A percentile compares a stretch with the other conserved stretches of the same genome.
Conservation (phyloP, 805 yeast genomes). For the Grigorovia transvaalensis region DNA sequence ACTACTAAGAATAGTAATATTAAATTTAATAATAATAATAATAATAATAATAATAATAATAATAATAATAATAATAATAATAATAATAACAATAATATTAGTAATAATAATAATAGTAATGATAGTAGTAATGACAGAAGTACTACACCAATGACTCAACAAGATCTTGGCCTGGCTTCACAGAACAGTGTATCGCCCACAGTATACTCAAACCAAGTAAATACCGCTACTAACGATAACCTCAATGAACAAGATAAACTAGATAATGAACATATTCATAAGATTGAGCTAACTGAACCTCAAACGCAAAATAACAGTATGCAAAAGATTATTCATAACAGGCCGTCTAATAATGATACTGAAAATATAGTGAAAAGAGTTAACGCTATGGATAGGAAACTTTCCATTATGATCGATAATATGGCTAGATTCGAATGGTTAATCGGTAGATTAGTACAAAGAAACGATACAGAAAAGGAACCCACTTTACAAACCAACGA, state of each 20-base stretch:
- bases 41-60: no score
- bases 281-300: neutral
- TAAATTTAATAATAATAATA: neutral
- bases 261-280: neutral
- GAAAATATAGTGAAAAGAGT: slow-evolving; percentile 5
- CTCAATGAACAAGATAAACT: neutral
- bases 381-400: slow-evolving; percentile 16
- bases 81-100: neutral
- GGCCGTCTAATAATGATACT: neutral
- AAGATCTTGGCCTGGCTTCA: neutral
- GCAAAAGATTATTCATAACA: no score
- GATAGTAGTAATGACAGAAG: neutral
- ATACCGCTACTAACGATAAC: neutral
- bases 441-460: slow-evolving; percentile 8
- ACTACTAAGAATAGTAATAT: no score
- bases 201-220: neutral
- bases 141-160: neutral
- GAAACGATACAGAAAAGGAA: slow-evolving; percentile 1
- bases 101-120: neutral
- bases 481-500: neutral
- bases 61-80: no score
- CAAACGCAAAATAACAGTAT: no score
- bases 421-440: slow-evolving; percentile 17
- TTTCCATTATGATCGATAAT: slow-evolving; percentile 15
- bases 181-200: neutral